Evolutionary conservation across 164 flowering plant species (phyloP).

Genomic region (Piper longum): DNA sequence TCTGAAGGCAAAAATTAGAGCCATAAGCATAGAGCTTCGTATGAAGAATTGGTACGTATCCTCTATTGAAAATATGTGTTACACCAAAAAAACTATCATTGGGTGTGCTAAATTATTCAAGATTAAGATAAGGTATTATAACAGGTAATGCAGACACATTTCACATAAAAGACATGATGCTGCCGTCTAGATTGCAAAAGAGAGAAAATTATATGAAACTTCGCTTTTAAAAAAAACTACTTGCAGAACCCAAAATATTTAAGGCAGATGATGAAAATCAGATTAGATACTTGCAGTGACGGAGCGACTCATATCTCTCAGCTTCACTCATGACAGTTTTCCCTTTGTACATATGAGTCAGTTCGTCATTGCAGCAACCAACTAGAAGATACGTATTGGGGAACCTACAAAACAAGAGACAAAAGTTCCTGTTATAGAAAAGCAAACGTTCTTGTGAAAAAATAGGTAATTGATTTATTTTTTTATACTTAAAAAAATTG

Average conservation of each 20-base stretch:
- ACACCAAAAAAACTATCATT: too few species aligned
- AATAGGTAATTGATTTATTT: neutral
- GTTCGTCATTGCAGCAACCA: slow-evolving; percentile 87
- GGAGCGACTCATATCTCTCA: slow-evolving; percentile 88
- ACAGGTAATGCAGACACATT: too few species aligned
- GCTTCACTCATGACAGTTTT: slow-evolving; percentile 84
- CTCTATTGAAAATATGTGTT: too few species aligned
- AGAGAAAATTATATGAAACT: neutral
- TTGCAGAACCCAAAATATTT: too few species aligned
- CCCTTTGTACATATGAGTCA: slow-evolving; percentile 73
- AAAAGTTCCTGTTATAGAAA: neutral
- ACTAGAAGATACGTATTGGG: slow-evolving; percentile 80
- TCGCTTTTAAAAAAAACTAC: neutral
- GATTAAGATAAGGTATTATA: too few species aligned
- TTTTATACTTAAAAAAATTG: neutral
- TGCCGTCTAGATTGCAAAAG: too few species aligned
- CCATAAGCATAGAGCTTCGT: too few species aligned
- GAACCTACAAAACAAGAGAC: slow-evolving; percentile 30
- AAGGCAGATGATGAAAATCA: neutral
- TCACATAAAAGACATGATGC: too few species aligned
- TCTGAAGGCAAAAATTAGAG: too few species aligned
- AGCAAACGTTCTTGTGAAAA: neutral
- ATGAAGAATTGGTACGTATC: too few species aligned
- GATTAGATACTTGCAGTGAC: slow-evolving; percentile 72
- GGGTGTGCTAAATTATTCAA: too few species aligned